Evolutionary conservation across 139 green algal species (phyloP).

Genomic region (Chlorella sp.): DNA sequence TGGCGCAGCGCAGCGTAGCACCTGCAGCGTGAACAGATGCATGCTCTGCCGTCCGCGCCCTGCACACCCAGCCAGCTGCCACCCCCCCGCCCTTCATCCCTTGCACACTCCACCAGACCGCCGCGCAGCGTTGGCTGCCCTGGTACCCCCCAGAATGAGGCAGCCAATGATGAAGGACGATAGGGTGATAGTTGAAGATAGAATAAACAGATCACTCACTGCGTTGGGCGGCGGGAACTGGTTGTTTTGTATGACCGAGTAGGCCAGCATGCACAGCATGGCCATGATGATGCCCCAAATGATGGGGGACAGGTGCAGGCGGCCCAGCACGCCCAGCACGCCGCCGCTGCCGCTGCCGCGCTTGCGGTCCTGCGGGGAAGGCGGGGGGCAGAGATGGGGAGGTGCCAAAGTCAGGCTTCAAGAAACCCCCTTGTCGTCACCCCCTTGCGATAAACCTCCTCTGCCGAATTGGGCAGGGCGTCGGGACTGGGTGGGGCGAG

Average conservation of each 20-base stretch:
- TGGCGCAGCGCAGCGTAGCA: too few relatives aligned
- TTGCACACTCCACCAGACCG: neutral
- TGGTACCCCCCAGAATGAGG: too few relatives aligned
- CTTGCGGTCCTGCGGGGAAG: neutral
- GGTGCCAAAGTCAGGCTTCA: neutral
- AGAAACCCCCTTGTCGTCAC: too few relatives aligned
- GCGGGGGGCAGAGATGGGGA: neutral
- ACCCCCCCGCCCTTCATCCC: neutral
- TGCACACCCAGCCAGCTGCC: neutral
- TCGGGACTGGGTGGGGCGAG: neutral
- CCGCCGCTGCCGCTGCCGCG: neutral
- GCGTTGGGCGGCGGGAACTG: slow-evolving; percentile 12
- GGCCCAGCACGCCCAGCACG: slow-evolving; percentile 52
- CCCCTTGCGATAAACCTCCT: too few relatives aligned
- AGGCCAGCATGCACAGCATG: slow-evolving; percentile 72
- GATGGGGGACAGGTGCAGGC: slow-evolving; percentile 81
- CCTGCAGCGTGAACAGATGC: too few relatives aligned
- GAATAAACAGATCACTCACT: neutral
- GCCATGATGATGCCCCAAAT: slow-evolving; percentile 84
- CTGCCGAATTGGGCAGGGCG: neutral
- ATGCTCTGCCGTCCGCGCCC: too few relatives aligned
- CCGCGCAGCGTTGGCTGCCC: neutral
- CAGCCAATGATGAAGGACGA: too few relatives aligned
- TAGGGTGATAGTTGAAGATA: neutral
- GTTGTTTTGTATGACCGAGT: slow-evolving; percentile 57